phyloP scores from a whole-genome alignment of 345 rosid genomes.

The Odontarrhena argentea region DNA sequence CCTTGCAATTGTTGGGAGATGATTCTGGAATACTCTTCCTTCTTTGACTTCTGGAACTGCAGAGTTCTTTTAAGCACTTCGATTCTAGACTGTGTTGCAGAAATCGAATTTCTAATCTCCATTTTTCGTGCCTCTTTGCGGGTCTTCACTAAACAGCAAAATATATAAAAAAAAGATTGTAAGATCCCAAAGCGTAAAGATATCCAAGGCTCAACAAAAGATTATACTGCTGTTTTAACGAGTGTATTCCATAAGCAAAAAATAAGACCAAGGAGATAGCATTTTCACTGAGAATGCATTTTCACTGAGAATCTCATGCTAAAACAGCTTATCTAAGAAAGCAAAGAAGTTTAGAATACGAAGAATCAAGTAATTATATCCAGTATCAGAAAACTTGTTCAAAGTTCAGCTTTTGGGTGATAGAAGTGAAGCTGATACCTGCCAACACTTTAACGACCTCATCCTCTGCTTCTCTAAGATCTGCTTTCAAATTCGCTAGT shows the following conservation, averaged over 20 bases:
- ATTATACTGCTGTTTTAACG: not conserved
- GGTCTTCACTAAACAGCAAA: slow-evolving; percentile 63
- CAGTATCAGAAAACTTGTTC: not conserved
- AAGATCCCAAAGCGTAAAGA: slow-evolving; percentile 1
- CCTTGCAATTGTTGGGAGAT: slow-evolving; percentile 64
- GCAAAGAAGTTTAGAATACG: not conserved
- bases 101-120: slow-evolving; percentile 64
- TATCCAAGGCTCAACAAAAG: slow-evolving; percentile 7
- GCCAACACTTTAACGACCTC: slow-evolving; percentile 74
- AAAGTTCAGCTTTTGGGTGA: slow-evolving; percentile 22
- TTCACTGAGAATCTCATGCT: not conserved
- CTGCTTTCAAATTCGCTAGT: slow-evolving; percentile 54
- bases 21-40: slow-evolving; percentile 58
- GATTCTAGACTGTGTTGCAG: slow-evolving; percentile 57
- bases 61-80: slow-evolving; percentile 59
- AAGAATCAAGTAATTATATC: not conserved
- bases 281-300: not conserved
- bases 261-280: not conserved
- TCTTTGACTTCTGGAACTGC: slow-evolving; percentile 62
- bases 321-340: not conserved
- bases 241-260: not conserved
- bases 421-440: slow-evolving; percentile 55
- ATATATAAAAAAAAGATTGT: slow-evolving; percentile 7
- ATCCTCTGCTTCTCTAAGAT: slow-evolving; percentile 78
- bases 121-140: slow-evolving; percentile 75